These are phyloP conservation scores for Lichtheimia hyalospora DNA, from an alignment of 371 early-diverging fungal species.

Conservation along the genomic window DNA sequence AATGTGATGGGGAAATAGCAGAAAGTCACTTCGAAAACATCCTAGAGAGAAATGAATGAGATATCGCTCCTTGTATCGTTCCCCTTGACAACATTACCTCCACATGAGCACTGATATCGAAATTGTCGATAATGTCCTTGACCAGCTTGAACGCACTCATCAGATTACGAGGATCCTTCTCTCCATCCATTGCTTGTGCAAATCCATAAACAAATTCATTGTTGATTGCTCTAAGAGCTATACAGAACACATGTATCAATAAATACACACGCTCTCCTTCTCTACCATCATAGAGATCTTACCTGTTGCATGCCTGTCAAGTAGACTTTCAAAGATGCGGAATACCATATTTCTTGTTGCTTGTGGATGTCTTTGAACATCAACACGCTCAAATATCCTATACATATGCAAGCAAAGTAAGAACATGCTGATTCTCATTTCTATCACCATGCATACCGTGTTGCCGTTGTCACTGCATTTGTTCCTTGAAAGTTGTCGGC, in stretches of 20 bases:
- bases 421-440: too few relatives aligned
- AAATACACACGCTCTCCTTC: too few relatives aligned
- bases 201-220: conserved; percentile 83
- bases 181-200: conserved; percentile 90
- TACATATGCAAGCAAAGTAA: not conserved
- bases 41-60: conserved; percentile 44
- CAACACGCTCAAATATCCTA: conserved; percentile 56
- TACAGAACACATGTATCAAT: not conserved
- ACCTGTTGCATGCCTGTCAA: conserved; percentile 30
- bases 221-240: conserved; percentile 44
- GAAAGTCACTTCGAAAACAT: conserved; percentile 92
- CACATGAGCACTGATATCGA: conserved; percentile 75
- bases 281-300: too few relatives aligned
- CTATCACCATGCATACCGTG: conserved; percentile 34
- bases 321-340: conserved; percentile 40
- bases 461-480: conserved; percentile 56
- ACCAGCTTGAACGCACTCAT: conserved; percentile 81
- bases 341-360: conserved; percentile 49
- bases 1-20: conserved; percentile 99
- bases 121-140: conserved; percentile 60
- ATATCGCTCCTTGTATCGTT: not conserved
- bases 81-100: conserved; percentile 49
- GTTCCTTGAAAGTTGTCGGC: conserved; percentile 59
- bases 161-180: conserved; percentile 97
- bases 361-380: conserved; percentile 66